Base-by-base conservation (phyloP, 2,329 filamentous ascomycete species). In the Ambrosiella xylebori region DNA sequence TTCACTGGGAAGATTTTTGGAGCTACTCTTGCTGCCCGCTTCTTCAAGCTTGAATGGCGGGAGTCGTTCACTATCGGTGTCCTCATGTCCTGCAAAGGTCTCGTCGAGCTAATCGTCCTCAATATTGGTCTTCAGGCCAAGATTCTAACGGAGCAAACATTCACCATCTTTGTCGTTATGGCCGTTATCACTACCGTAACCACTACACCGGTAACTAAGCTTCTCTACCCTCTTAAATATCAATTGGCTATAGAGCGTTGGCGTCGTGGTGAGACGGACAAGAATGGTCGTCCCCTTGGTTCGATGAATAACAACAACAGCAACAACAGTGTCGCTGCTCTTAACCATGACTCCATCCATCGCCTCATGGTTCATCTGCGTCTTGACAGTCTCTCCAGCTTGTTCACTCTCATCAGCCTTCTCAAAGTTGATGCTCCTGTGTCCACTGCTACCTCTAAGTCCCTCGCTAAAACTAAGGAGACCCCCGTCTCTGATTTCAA, bases 141-240 rank as follows among this genome's bases (percentile, higher is more conserved):
- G 40, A 94, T 95, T 61, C 74, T 95, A 15, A 90, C 85, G 60
- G 77, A 76, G 0, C 76, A 86, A 13, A 94, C 88, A 0, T 95
- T 95, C 65, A 95, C 89, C 56, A 94, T 95, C 57, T 95, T 95
- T 64, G 88, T 95, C 19, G 86, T 95, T 65, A 95, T 95, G 89
- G 89, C 89, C 7, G 59, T 60, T 35, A 74, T 94, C 38, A 94
- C 88, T 0, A 95, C 89, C 0, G 88, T 95, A 59, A 71, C 81
- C 0, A 95, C 89, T 0, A 90, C 89, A 0, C 89, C 89, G 0
- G 70, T 94, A 45, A 86, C 85, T 1, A 76, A 79, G 11, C 74
- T 73, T 56, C 73, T 95, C 6, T 95, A 95, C 63, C 89, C 89
- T 1, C 76, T 79, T 0, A 77, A 69, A 68, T 79, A 78, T 58